Evolutionary conservation across 306 rosid species (phyloP).

Genomic region (Dalbergia cochinchinensis): DNA sequence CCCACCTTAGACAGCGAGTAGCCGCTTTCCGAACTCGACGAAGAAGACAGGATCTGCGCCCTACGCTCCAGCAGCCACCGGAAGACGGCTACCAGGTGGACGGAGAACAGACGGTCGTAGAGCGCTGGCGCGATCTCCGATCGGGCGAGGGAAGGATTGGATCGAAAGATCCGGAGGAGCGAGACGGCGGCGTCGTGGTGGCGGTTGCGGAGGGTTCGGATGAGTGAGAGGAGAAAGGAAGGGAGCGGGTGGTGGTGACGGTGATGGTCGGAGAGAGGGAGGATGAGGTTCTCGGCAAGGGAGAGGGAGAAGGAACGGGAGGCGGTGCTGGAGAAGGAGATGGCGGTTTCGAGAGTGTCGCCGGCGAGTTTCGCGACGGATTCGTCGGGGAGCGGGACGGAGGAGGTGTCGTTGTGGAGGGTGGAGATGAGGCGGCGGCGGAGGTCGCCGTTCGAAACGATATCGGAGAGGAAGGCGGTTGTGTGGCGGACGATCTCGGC

Average conservation of each 20-base stretch:
- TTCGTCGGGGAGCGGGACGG: not conserved
- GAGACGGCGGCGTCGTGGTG: slow-evolving; percentile 55
- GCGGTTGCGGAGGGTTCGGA: slow-evolving; percentile 58
- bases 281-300: slow-evolving; percentile 73
- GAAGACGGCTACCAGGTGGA: slow-evolving; percentile 73
- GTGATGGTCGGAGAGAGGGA: slow-evolving; percentile 47
- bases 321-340: slow-evolving; percentile 53
- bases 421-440: slow-evolving; percentile 59
- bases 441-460: slow-evolving; percentile 55
- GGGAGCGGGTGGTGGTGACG: slow-evolving; percentile 48
- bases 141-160: slow-evolving; percentile 66
- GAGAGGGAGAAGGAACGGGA: slow-evolving; percentile 60
- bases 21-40: slow-evolving; percentile 19
- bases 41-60: slow-evolving; percentile 53
- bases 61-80: slow-evolving; percentile 65
- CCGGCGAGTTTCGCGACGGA: slow-evolving; percentile 56
- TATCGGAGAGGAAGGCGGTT: slow-evolving; percentile 57
- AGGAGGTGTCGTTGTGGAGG: slow-evolving; percentile 34
- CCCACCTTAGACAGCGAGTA: slow-evolving; percentile 76
- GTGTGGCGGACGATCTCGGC: slow-evolving; percentile 64
- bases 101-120: slow-evolving; percentile 69
- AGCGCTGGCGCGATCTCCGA: slow-evolving; percentile 72
- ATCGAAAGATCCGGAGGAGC: slow-evolving; percentile 63
- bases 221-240: slow-evolving; percentile 70
- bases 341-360: slow-evolving; percentile 66